Evolutionary conservation across 1,284 basidiomycete species (phyloP), one percentile per base, ranked within the genome.

Genomic region (Trichosporon coremiiforme): DNA sequence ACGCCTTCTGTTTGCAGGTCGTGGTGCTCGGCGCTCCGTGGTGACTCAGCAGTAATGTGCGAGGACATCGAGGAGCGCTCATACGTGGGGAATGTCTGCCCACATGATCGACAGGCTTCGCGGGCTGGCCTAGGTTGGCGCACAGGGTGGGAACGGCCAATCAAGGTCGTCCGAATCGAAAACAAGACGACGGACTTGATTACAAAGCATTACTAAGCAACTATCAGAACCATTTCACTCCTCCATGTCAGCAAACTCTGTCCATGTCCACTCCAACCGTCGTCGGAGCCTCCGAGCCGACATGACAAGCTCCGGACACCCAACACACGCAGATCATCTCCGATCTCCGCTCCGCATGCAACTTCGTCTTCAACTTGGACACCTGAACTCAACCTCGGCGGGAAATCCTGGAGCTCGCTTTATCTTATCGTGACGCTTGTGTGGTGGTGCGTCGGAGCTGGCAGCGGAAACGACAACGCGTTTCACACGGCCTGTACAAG

Each of bases 131-230:
- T n/a, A 20, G 55, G 25, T 29, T 57, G 22, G 55, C 55, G 55
- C 7, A 17, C 57, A 33, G 29, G 29, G 29, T 60, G 22, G 55
- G 55, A 33, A 25, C 31, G 57, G 29, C 57, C 57, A 60, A 60
- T 60, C 57, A 60, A 6, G 12, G 57, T 4, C 31, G 2, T n/a
- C 31, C 57, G 31, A 60, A 33, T 31, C 31, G 15, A 15, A 5
- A 60, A 17, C 57, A 33, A 33, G 29, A 53, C 31, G 4, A 15
- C 57, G 15, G 31, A 60, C 15, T 31, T 35, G 29, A 60, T 60
- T 33, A 33, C 57, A 60, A 33, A 60, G 57, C 17, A 31, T 60
- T 31, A 60, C 57, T 60, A 60, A 60, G 57, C 57, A 60, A 60
- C 29, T 13, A 17, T 60, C 31, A n/a, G 29, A n/a, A 5, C 29